Conservation (phyloP, 1,284 basidiomycete species). For the Sporisorium scitamineum region DNA sequence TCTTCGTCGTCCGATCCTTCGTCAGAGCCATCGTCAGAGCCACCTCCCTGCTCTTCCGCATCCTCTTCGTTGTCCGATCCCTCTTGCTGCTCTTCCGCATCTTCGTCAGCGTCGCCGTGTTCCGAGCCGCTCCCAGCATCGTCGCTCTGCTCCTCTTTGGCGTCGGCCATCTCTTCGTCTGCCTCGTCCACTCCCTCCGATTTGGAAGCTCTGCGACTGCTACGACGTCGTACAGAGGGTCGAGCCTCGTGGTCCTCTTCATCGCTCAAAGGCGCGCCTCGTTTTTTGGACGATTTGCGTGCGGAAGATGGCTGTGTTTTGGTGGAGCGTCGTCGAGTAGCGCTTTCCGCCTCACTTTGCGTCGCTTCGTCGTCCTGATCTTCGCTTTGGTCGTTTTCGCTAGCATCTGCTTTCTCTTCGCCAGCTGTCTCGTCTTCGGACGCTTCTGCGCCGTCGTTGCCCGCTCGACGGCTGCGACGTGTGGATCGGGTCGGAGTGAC, state of each 20-base stretch:
- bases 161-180: constrained; percentile 46
- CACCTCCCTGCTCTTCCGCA: constrained; percentile 28
- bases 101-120: constrained; percentile 20
- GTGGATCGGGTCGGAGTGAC: constrained; percentile 42
- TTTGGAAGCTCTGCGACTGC: constrained; percentile 44
- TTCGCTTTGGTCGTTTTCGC: constrained; percentile 15
- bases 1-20: constrained; percentile 32
- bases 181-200: constrained; percentile 28
- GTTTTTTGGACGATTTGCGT: constrained; percentile 24
- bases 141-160: constrained; percentile 45
- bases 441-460: constrained; percentile 22
- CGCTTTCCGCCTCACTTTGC: constrained; percentile 34
- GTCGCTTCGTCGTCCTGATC: constrained; percentile 31
- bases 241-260: constrained; percentile 37
- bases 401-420: constrained; percentile 26
- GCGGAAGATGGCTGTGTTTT: constrained; percentile 19
- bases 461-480: constrained; percentile 34
- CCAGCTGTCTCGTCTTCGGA: constrained; percentile 27
- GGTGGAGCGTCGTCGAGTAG: constrained; percentile 16
- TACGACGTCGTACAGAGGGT: constrained; percentile 39
- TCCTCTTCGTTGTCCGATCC: constrained; percentile 17
- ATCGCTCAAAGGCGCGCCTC: constrained; percentile 37
- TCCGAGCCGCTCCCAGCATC: constrained; percentile 30
- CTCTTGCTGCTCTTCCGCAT: constrained; percentile 20
- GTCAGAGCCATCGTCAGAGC: constrained; percentile 27